Conservation (phyloP, 208 protist species). For the Acanthamoeba quina region DNA sequence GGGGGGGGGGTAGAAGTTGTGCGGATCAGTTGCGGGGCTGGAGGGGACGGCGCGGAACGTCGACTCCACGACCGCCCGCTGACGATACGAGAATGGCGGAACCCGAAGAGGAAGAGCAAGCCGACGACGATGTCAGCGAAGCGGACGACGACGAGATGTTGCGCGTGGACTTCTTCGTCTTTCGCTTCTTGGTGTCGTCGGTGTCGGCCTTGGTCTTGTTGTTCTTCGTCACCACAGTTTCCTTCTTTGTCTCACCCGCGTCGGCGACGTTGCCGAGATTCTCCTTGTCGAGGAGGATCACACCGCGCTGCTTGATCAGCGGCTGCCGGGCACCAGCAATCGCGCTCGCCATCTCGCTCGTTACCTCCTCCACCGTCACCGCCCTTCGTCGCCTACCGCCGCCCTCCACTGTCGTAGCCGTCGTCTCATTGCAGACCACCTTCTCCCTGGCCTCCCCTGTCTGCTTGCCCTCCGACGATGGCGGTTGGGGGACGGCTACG, state of each 20-base stretch:
- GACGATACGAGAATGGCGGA: not conserved
- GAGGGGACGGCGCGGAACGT: not conserved
- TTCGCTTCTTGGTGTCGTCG: not conserved
- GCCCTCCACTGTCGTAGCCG: not conserved
- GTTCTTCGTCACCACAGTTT: not conserved
- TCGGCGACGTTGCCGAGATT: not conserved
- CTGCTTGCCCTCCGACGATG: too few species aligned
- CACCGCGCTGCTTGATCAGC: slow-evolving; percentile 10
- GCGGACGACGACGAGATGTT: too few species aligned
- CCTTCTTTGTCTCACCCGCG: not conserved
- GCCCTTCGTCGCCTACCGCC: not conserved
- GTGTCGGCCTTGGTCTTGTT: not conserved
- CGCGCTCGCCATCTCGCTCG: not conserved
- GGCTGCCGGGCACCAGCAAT: not conserved
- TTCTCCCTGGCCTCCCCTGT: not conserved
- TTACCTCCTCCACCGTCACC: not conserved
- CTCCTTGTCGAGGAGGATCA: slow-evolving; percentile 45
- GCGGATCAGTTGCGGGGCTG: not conserved
- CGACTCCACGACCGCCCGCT: not conserved
- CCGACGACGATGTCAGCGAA: too few species aligned
- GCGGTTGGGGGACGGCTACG: too few species aligned
- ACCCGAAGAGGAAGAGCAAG: not conserved
- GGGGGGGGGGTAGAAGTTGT: not conserved
- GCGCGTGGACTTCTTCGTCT: not conserved
- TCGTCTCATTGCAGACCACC: not conserved